These are phyloP conservation scores for Zizania latifolia DNA, from an alignment of 176 grass and related monocot species.

Conservation along the genomic window DNA sequence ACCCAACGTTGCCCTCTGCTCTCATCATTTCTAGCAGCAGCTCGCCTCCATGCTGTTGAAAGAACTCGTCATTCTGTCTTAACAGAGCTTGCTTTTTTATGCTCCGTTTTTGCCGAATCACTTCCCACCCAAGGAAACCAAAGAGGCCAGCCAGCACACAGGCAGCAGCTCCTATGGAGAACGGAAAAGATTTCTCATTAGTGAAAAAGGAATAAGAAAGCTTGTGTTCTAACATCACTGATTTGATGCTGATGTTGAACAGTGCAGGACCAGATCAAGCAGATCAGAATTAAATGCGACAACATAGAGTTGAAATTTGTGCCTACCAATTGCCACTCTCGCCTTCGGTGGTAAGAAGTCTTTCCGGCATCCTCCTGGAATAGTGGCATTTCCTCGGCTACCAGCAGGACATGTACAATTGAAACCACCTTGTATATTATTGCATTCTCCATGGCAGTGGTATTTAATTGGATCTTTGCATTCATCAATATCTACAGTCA, in stretches of 20 bases:
- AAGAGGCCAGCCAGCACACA: background rate
- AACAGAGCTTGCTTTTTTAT: background rate
- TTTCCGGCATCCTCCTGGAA: background rate
- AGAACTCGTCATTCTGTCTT: background rate
- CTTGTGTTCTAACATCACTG: too few relatives aligned
- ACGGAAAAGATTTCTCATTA: too few relatives aligned
- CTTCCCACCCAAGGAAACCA: background rate
- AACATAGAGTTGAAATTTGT: background rate
- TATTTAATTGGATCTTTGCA: background rate
- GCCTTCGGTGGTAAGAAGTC: background rate
- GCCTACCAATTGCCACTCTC: background rate
- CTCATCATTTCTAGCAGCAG: conserved; percentile 10
- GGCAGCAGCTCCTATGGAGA: background rate
- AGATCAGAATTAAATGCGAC: background rate
- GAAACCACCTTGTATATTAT: background rate
- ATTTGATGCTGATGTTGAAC: too few relatives aligned
- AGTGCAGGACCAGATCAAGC: background rate
- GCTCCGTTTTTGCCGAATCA: background rate
- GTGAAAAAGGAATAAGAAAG: too few relatives aligned
- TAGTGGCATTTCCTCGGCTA: background rate
- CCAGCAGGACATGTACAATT: background rate
- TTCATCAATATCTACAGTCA: conserved; percentile 12
- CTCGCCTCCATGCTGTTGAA: background rate
- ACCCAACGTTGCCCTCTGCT: background rate
- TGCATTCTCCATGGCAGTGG: background rate